These are phyloP conservation scores for Friedmanniomyces endolithicus DNA, from an alignment of 495 filamentous ascomycete species.

Conservation along the genomic window DNA sequence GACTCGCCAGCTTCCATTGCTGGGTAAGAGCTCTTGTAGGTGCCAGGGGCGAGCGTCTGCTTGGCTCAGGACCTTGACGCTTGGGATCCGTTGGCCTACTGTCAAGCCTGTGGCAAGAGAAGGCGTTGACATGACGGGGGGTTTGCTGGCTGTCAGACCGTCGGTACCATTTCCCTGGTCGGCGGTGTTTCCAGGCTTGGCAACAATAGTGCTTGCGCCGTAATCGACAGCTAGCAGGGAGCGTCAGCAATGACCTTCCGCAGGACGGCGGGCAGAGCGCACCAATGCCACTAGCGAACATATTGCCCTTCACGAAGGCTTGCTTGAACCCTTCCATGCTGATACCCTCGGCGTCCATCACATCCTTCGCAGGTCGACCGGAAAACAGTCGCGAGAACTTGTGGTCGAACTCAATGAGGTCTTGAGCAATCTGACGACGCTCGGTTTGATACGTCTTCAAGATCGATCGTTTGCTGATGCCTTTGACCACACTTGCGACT, in stretches of 20 bases:
- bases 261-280: no score
- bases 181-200: slow-evolving; percentile 19
- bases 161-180: slow-evolving; percentile 38
- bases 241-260: no score
- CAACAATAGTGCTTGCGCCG: slow-evolving; percentile 25
- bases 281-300: slow-evolving; percentile 1
- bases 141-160: slow-evolving; percentile 27
- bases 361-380: slow-evolving; percentile 26
- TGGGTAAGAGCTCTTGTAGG: slow-evolving; percentile 31
- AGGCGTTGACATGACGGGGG: slow-evolving; percentile 21
- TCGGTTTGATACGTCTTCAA: slow-evolving; percentile 64
- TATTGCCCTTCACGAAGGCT: slow-evolving; percentile 26
- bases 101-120: slow-evolving; percentile 23
- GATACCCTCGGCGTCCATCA: slow-evolving; percentile 51
- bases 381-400: slow-evolving; percentile 31
- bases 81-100: slow-evolving; percentile 27
- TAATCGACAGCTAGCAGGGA: slow-evolving; percentile 27
- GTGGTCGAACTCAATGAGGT: slow-evolving; percentile 60
- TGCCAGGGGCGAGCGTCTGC: slow-evolving; percentile 26
- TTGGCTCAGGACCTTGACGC: slow-evolving; percentile 27
- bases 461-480: slow-evolving; percentile 43
- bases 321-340: slow-evolving; percentile 43
- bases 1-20: slow-evolving; percentile 52
- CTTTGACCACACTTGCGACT: slow-evolving; percentile 55
- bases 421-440: slow-evolving; percentile 55